Evolutionary conservation across 495 filamentous ascomycete genomes (phyloP).

Genomic region (Penicillium manginii): DNA sequence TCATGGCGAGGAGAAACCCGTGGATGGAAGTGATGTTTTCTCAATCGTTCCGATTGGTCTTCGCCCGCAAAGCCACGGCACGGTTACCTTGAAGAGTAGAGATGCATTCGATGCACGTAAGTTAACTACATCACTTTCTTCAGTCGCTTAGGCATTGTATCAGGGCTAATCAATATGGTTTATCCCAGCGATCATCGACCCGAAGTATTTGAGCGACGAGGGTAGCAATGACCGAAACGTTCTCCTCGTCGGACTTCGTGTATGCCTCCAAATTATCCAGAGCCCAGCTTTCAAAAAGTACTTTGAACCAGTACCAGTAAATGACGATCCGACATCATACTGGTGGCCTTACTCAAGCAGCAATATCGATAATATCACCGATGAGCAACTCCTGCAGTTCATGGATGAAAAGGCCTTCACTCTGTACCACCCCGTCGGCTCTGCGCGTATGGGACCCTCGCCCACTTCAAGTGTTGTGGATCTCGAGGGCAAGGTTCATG

Average conservation of each 20-base stretch:
- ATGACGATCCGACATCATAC: constrained; percentile 24
- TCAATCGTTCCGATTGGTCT: constrained; percentile 20
- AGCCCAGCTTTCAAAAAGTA: constrained; percentile 23
- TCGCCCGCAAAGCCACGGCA: constrained; percentile 26
- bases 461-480: constrained; percentile 48
- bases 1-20: constrained; percentile 24
- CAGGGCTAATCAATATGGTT: neutral
- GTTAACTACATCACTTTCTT: neutral
- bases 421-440: constrained; percentile 29
- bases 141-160: neutral
- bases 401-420: constrained; percentile 33
- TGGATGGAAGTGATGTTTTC: constrained; percentile 21
- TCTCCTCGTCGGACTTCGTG: constrained; percentile 22
- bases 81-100: constrained; percentile 20
- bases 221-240: constrained; percentile 25
- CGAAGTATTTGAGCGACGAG: constrained; percentile 25
- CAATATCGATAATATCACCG: constrained; percentile 26
- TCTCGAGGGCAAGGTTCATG: constrained; percentile 51
- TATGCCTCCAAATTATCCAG: constrained; percentile 21
- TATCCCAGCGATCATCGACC: constrained; percentile 27
- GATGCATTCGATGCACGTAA: constrained; percentile 26
- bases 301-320: constrained; percentile 19
- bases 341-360: constrained; percentile 33
- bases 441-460: constrained; percentile 27
- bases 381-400: constrained; percentile 26